Evolutionary conservation across 2,329 filamentous ascomycete genomes (phyloP).

Genomic region (Gyromitra esculenta): DNA sequence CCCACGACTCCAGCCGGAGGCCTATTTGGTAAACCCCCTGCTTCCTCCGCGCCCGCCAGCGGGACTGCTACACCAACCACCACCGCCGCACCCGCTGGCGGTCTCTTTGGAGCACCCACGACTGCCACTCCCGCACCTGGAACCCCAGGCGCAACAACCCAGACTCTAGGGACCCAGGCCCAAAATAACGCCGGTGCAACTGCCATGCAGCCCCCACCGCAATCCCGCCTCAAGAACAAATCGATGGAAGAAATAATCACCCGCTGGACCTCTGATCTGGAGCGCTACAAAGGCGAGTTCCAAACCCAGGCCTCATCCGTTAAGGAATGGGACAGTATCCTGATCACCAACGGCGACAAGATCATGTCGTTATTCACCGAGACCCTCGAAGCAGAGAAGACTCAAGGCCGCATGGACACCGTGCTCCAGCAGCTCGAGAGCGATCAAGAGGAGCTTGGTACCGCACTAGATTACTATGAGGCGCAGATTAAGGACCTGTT

Average conservation of each 20-base stretch:
- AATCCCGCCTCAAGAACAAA: constrained; percentile 94
- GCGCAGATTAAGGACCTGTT: constrained; percentile 90
- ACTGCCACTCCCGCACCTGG: constrained; percentile 58
- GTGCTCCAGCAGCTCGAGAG: constrained; percentile 89
- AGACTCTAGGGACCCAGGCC: constrained; percentile 60
- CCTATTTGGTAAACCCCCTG: constrained; percentile 57
- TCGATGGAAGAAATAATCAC: constrained; percentile 99
- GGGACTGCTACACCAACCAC: constrained; percentile 57
- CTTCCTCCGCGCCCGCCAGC: constrained; percentile 56
- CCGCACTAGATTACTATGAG: constrained; percentile 91
- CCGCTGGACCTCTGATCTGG: constrained; percentile 92
- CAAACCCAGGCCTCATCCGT: constrained; percentile 88
- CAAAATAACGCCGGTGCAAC: constrained; percentile 63
- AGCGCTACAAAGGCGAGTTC: constrained; percentile 97
- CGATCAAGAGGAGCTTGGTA: constrained; percentile 88
- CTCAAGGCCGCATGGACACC: constrained; percentile 91
- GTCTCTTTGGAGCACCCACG: constrained; percentile 56
- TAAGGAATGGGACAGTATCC: constrained; percentile 86
- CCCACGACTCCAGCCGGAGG: constrained; percentile 58
- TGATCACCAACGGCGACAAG: constrained; percentile 94
- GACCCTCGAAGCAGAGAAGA: constrained; percentile 92
- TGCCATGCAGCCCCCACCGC: constrained; percentile 78
- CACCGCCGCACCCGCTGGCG: constrained; percentile 57
- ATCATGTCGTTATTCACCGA: constrained; percentile 91
- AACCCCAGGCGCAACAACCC: constrained; percentile 58